Evolutionary conservation across 768 basidiomycete genomes (phyloP).

Genomic region (Pisolithus microcarpus): DNA sequence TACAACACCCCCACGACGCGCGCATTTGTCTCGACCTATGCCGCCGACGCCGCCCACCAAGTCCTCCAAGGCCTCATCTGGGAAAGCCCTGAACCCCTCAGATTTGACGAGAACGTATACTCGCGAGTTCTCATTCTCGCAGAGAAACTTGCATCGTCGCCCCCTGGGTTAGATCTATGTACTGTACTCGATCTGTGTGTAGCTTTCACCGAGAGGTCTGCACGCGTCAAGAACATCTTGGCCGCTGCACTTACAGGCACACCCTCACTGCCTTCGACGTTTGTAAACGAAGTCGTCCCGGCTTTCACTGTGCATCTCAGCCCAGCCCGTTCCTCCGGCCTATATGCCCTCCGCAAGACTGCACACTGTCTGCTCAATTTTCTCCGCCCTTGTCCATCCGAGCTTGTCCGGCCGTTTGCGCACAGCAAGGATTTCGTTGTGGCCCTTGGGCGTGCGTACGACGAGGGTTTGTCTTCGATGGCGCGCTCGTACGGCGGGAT

Average conservation of each 20-base stretch:
- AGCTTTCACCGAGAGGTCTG: slow-evolving; percentile 41
- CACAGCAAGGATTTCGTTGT: slow-evolving; percentile 45
- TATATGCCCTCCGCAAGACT: slow-evolving; percentile 61
- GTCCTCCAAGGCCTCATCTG: slow-evolving; percentile 54
- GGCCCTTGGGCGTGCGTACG: slow-evolving; percentile 54
- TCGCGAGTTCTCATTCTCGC: slow-evolving; percentile 49
- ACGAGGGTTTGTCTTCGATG: slow-evolving; percentile 46
- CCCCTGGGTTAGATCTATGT: slow-evolving; percentile 41
- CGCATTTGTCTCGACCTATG: slow-evolving; percentile 51
- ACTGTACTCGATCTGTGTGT: slow-evolving; percentile 60
- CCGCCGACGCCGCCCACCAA: slow-evolving; percentile 47
- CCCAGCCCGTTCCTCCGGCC: slow-evolving; percentile 36
- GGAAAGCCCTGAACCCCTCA: slow-evolving; percentile 27
- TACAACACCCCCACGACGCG: slow-evolving; percentile 38
- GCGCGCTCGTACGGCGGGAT: slow-evolving; percentile 58
- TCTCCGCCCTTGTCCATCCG: slow-evolving; percentile 43
- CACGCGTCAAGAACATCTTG: slow-evolving; percentile 41
- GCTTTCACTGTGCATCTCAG: slow-evolving; percentile 47
- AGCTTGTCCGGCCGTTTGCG: slow-evolving; percentile 46
- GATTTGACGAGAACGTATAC: slow-evolving; percentile 40
- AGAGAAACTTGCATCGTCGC: slow-evolving; percentile 39
- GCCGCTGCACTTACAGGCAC: slow-evolving; percentile 30
- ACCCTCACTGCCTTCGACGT: slow-evolving; percentile 25
- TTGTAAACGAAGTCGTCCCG: slow-evolving; percentile 45
- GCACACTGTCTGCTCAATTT: slow-evolving; percentile 50